Conservation (phyloP, 352 stramenopile species). For the Globisporangium iwayamae region DNA sequence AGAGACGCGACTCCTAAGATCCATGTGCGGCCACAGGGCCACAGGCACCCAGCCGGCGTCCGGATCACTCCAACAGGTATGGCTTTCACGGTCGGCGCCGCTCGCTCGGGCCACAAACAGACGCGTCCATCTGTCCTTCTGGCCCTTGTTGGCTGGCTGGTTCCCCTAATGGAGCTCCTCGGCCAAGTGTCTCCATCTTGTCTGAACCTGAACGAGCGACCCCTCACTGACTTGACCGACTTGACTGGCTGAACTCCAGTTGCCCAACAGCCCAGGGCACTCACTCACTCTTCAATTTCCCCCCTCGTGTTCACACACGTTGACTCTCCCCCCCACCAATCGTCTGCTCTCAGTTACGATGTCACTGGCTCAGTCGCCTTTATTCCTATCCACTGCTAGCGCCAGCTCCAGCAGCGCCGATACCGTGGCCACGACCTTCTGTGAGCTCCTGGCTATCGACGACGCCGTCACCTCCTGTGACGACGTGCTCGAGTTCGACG, state of each 20-base stretch:
- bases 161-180: background rate
- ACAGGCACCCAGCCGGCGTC: background rate
- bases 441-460: slow-evolving; percentile 6
- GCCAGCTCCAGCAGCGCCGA: background rate
- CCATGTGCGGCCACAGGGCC: too few relatives aligned
- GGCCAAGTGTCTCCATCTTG: background rate
- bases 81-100: background rate
- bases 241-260: background rate
- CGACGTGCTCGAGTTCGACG: slow-evolving; percentile 5
- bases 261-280: background rate
- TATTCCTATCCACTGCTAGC: slow-evolving; percentile 8
- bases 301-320: slow-evolving; percentile 15
- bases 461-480: background rate
- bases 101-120: background rate
- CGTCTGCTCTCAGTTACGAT: background rate
- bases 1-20: background rate
- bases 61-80: background rate
- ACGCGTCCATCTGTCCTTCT: slow-evolving; percentile 2
- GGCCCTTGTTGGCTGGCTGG: background rate
- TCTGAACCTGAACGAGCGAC: background rate
- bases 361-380: slow-evolving; percentile 18
- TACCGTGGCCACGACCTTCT: background rate
- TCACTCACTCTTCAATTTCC: slow-evolving; percentile 13
- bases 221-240: background rate
- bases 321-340: slow-evolving; percentile 3